A percentile compares a stretch with the other conserved stretches of the same genome.
Evolutionary conservation across 2,329 filamentous ascomycete genomes (phyloP).

Genomic region (Penicillium fuscoglaucum): DNA sequence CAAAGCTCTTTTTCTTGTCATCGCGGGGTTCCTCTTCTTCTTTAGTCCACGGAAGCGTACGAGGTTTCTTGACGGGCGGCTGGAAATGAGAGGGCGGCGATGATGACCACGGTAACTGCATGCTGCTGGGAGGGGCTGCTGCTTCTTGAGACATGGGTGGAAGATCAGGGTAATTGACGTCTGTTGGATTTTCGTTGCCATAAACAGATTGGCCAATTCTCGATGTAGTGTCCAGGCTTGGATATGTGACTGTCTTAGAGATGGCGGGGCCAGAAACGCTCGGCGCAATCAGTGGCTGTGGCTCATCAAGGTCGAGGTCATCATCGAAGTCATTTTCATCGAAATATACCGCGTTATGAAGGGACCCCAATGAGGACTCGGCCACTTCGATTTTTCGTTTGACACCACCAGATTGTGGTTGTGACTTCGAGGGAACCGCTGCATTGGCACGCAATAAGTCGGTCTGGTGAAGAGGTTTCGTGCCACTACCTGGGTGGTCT

Average conservation of each 20-base stretch:
- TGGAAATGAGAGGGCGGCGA: constrained; percentile 51
- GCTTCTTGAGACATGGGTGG: constrained; percentile 33
- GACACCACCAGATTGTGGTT: constrained; percentile 32
- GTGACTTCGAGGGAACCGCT: constrained; percentile 20
- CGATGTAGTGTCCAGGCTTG: constrained; percentile 16
- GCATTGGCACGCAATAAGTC: constrained; percentile 32
- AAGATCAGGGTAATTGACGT: constrained; percentile 40
- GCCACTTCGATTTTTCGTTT: constrained; percentile 44
- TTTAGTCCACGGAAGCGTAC: constrained; percentile 62
- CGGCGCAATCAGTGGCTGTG: constrained; percentile 31
- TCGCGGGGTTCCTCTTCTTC: constrained; percentile 34
- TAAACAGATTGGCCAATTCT: constrained; percentile 11
- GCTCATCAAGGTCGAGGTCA: constrained; percentile 68
- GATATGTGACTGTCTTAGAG: constrained; percentile 21
- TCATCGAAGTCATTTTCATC: constrained; percentile 85
- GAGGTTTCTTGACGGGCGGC: constrained; percentile 54
- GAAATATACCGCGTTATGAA: constrained; percentile 59
- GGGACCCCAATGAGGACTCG: constrained; percentile 40
- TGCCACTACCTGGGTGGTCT: constrained; percentile 35
- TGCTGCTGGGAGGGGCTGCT: constrained; percentile 52
- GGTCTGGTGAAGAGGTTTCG: constrained; percentile 38
- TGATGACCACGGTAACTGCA: constrained; percentile 69
- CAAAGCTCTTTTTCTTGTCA: constrained; percentile 27
- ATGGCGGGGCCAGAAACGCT: background rate
- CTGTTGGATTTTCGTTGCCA: constrained; percentile 16